phyloP scores from a whole-genome alignment of 1,139 yeast genomes.

The Saccharomyces pastorianus region DNA sequence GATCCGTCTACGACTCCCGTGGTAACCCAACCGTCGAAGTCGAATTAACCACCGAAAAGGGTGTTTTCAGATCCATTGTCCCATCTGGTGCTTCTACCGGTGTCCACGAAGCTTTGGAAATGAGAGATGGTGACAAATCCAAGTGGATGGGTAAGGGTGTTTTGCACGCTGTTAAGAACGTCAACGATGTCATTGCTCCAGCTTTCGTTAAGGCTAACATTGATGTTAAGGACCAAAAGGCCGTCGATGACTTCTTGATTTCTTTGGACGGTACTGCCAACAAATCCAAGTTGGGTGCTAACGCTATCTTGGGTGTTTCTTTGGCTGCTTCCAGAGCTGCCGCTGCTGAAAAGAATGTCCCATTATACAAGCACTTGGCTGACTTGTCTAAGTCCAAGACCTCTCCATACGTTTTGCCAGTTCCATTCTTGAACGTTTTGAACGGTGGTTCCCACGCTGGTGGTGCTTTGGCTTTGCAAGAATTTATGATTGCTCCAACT shows the following conservation, averaged over 20 bases:
- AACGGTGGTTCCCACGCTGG: slow-evolving; percentile 99
- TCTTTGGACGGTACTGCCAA: slow-evolving; percentile 85
- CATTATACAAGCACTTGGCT: slow-evolving; percentile 79
- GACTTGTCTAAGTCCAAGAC: slow-evolving; percentile 51
- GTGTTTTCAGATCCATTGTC: slow-evolving; percentile 83
- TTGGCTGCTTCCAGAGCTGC: slow-evolving; percentile 90
- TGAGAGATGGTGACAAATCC: slow-evolving; percentile 89
- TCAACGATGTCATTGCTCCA: slow-evolving; percentile 82
- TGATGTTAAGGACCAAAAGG: slow-evolving; percentile 69
- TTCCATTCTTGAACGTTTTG: slow-evolving; percentile 93
- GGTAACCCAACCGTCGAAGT: slow-evolving; percentile 98
- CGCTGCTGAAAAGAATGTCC: slow-evolving; percentile 82
- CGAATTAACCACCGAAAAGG: slow-evolving; percentile 76
- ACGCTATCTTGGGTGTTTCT: slow-evolving; percentile 91
- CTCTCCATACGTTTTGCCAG: slow-evolving; percentile 79
- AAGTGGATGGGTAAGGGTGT: slow-evolving; percentile 97
- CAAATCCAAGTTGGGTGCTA: slow-evolving; percentile 92
- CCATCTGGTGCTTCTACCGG: slow-evolving; percentile 98
- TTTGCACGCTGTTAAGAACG: slow-evolving; percentile 82
- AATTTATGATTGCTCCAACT: slow-evolving; percentile 95
- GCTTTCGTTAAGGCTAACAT: slow-evolving; percentile 67
- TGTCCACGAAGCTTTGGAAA: slow-evolving; percentile 87
- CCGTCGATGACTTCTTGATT: slow-evolving; percentile 70
- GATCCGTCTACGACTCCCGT: slow-evolving; percentile 95
- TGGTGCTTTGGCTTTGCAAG: slow-evolving; percentile 97